phyloP scores from a whole-genome alignment of 2,329 filamentous ascomycete genomes.

The Purpureocillium takamizusanense region DNA sequence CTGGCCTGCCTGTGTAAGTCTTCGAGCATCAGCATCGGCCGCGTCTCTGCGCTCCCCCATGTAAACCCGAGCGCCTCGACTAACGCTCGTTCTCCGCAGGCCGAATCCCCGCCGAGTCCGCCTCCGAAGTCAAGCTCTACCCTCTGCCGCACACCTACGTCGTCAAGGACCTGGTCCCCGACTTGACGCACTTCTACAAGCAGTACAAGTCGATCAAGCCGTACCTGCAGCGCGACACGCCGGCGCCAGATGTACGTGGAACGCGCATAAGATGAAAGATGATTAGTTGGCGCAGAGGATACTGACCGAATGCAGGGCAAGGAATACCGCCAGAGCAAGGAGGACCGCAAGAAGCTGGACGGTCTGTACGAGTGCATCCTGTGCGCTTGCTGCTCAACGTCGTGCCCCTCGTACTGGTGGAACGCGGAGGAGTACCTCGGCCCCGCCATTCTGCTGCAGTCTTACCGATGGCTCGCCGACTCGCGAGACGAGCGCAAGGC shows the following conservation, averaged over 20 bases:
- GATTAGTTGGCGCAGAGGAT: neutral
- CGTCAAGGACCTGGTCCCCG: conserved; percentile 96
- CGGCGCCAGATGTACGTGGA: conserved; percentile 66
- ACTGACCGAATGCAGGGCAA: conserved; percentile 53
- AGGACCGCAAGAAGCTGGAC: conserved; percentile 91
- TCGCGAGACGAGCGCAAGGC: conserved; percentile 84
- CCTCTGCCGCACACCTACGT: conserved; percentile 97
- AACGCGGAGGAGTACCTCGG: conserved; percentile 98
- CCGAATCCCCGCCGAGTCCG: conserved; percentile 80
- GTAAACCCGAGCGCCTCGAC: too few relatives aligned
- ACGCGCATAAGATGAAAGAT: neutral
- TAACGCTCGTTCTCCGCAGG: conserved; percentile 40
- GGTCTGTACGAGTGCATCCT: conserved; percentile 99
- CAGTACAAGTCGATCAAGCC: conserved; percentile 99
- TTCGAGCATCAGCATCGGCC: conserved; percentile 1
- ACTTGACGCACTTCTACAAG: conserved; percentile 99
- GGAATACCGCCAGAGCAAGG: conserved; percentile 85
- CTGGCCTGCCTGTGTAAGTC: conserved; percentile 90
- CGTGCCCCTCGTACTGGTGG: conserved; percentile 99
- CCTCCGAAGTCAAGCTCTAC: conserved; percentile 86
- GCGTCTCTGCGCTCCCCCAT: too few relatives aligned
- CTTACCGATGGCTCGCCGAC: conserved; percentile 94
- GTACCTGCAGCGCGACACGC: conserved; percentile 86
- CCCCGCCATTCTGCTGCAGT: conserved; percentile 91
- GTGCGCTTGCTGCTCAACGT: conserved; percentile 97